Percentiles rank a stretch among this genome's conserved stretches.
phyloP scores from a whole-genome alignment of 164 flowering plant genomes.

The Aristolochia californica region DNA sequence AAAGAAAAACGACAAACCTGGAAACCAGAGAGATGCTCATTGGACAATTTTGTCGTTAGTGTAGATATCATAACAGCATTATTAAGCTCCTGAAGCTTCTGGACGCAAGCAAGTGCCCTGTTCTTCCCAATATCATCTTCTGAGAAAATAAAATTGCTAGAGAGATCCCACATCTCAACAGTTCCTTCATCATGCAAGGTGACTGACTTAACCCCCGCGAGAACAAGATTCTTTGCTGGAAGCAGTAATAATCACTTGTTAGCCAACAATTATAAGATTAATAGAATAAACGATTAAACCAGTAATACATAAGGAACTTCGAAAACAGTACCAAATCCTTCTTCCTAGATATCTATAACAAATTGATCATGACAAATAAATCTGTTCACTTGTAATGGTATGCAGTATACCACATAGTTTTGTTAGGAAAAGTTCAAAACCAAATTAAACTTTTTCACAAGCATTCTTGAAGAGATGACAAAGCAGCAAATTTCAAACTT shows the following conservation, averaged over 20 bases:
- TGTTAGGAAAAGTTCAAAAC: too few species aligned
- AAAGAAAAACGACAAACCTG: slow-evolving; percentile 34
- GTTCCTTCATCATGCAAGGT: slow-evolving; percentile 73
- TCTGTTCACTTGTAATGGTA: too few species aligned
- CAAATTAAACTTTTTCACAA: too few species aligned
- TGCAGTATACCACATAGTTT: too few species aligned
- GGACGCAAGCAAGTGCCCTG: slow-evolving; percentile 65
- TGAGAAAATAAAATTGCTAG: slow-evolving; percentile 65
- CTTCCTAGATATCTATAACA: too few species aligned
- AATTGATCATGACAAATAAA: too few species aligned
- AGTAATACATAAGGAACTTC: too few species aligned
- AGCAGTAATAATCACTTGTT: slow-evolving; percentile 1
- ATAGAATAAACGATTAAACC: too few species aligned
- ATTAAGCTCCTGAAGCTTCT: slow-evolving; percentile 78
- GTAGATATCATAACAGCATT: slow-evolving; percentile 57
- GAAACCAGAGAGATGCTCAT: slow-evolving; percentile 56
- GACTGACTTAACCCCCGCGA: slow-evolving; percentile 88
- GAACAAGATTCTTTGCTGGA: slow-evolving; percentile 84
- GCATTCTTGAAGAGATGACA: too few species aligned
- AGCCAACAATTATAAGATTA: not conserved
- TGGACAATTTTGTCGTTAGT: slow-evolving; percentile 37
- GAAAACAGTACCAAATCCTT: too few species aligned
- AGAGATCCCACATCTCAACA: slow-evolving; percentile 80
- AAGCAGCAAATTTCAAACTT: too few species aligned
- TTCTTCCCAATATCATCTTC: slow-evolving; percentile 75